Evolutionary conservation across 495 filamentous ascomycete species (phyloP), one percentile per base, ranked within the genome.

Genomic region (Immersiella caudata): DNA sequence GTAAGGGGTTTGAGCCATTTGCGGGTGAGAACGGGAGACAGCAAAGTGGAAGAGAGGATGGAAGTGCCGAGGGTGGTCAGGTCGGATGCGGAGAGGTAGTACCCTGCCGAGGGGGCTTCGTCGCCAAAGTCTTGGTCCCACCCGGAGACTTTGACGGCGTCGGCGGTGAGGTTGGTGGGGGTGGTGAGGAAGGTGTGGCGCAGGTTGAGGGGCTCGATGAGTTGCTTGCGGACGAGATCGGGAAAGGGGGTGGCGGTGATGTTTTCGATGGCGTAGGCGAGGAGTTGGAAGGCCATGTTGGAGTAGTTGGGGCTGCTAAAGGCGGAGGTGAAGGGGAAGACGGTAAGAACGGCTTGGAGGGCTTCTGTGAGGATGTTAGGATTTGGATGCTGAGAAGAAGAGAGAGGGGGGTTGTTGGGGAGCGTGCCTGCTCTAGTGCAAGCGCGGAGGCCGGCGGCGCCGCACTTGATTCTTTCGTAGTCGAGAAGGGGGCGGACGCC

Each of bases 1-100:
- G 78, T 64, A 25, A 70, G 11, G 3, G 86, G 85, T 62, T 85
- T 84, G 40, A 90, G 67, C 87, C 84, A 89, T 36, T 73, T 65
- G 65, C 84, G 79, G 0, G 86, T 89, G 11, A 71, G 54, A 14
- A 66, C 57, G 0, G 78, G 70, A 0, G 79, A 68, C 5, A 87
- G 69, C 6, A 87, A 72, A 6, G 76, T 74, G 24, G 78, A 82
- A 52, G 73, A 74, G 6, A 88, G 79, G 61, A 89, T 85, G 25
- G 82, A 81, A 8, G 74, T 78, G 46, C 85, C 85, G 0, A 87
- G 68, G 18, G 71, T 76, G 20, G 79, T 69, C 61, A 88, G 70
- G 69, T 88, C 86, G 7, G 74, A 68, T 21, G 77, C 67, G 11
- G 78, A 81, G 27, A 81, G 82, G 72, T 80, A 86, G 9, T 85